phyloP scores from a whole-genome alignment of 805 yeast species.

The Yarrowia yakushimensis region DNA sequence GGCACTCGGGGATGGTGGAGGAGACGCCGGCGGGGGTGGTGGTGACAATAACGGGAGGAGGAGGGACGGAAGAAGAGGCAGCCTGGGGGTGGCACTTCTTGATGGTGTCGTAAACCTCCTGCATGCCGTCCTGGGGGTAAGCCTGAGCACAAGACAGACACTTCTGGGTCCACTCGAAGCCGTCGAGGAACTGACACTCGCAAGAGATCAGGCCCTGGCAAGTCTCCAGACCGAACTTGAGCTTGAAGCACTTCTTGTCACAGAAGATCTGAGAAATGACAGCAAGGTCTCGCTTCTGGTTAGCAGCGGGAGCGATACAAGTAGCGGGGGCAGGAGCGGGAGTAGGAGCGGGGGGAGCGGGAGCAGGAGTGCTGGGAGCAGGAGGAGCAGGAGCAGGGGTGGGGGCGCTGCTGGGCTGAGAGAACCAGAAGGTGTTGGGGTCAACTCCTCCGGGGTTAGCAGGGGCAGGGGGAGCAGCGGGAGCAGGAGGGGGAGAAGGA shows the following conservation, averaged over 20 bases:
- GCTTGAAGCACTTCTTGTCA: slow-evolving; percentile 17
- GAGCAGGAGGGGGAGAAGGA: slow-evolving; percentile 1
- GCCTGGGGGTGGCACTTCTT: slow-evolving; percentile 22
- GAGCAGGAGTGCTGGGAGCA: not conserved
- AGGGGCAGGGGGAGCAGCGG: not conserved
- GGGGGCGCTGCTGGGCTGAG: slow-evolving; percentile 24
- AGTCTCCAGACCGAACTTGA: slow-evolving; percentile 1
- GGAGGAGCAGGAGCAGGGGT: slow-evolving; percentile 13
- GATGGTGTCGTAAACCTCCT: slow-evolving; percentile 13
- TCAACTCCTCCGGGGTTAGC: slow-evolving; percentile 10
- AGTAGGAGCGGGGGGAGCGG: slow-evolving; percentile 4
- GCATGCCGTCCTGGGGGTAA: slow-evolving; percentile 17
- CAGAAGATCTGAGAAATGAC: slow-evolving; percentile 4
- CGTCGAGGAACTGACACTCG: slow-evolving; percentile 16
- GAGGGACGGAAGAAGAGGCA: not conserved
- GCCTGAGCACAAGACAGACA: slow-evolving; percentile 17
- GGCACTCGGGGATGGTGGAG: slow-evolving; percentile 2
- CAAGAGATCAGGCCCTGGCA: slow-evolving; percentile 16
- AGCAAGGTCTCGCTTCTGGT: slow-evolving; percentile 6
- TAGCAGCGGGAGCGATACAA: not conserved
- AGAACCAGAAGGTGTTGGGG: slow-evolving; percentile 22
- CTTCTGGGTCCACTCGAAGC: slow-evolving; percentile 21
- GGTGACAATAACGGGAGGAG: slow-evolving; percentile 13
- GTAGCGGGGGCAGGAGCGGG: slow-evolving; percentile 15
- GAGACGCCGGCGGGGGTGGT: slow-evolving; percentile 9